These are phyloP conservation scores for Casaregolazyma suthepensis DNA, from an alignment of 1,139 yeast genomes.

Conservation along the genomic window DNA sequence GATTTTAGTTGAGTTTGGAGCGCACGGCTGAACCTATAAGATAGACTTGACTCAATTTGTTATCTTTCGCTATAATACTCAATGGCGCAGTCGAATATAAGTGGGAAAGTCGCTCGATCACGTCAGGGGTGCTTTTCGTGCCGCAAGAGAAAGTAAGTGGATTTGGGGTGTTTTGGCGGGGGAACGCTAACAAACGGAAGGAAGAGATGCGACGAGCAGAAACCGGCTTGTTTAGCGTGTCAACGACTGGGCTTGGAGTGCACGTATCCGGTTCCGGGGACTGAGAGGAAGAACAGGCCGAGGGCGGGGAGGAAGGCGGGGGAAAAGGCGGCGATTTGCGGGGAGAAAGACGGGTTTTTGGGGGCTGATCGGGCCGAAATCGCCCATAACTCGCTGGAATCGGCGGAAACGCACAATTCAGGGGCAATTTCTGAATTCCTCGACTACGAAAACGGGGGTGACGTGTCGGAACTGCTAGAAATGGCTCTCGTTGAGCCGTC, in stretches of 20 bases:
- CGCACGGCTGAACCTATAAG: neutral
- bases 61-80: neutral
- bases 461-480: neutral
- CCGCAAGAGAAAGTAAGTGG: constrained; percentile 47
- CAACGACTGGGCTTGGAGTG: constrained; percentile 48
- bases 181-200: constrained; percentile 5
- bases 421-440: neutral
- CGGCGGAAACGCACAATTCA: neutral
- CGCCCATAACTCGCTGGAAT: neutral
- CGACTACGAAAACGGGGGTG: neutral
- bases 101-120: constrained; percentile 20
- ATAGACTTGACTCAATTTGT: neutral
- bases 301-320: constrained; percentile 10
- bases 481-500: neutral
- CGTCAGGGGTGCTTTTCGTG: constrained; percentile 65
- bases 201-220: constrained; percentile 63
- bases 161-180: neutral
- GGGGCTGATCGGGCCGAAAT: neutral
- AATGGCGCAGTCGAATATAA: neutral
- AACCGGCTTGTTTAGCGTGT: constrained; percentile 60
- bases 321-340: neutral
- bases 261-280: constrained; percentile 48
- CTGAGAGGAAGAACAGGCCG: constrained; percentile 38
- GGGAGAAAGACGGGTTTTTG: neutral
- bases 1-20: too few relatives aligned